Base-by-base conservation (phyloP, 2,329 filamentous ascomycete genomes). In the Colletotrichum cereale region DNA sequence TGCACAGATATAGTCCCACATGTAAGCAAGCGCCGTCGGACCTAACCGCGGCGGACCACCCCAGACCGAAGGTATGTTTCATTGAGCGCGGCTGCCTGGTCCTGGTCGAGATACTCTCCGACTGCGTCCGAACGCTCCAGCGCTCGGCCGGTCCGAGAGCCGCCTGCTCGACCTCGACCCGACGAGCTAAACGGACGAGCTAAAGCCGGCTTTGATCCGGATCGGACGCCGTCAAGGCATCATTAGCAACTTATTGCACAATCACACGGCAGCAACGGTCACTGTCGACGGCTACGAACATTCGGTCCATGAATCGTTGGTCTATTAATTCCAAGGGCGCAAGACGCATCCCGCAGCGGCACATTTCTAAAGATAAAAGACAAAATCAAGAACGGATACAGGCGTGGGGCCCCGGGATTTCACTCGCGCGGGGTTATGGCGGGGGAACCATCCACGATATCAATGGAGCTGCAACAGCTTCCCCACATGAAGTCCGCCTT, bases 331-430 rank as follows among this genome's bases (percentile, higher is more conserved):
- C 53, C 47, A 48, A 50, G 53, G 31, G 52, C 58, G 68, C 65
- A 31, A 60, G 56, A 38, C 21, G 53, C 36, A 58, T 48, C 53
- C 52, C 36, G 21, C 52, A 53, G 53, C 65, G 55, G 16, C 52
- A 58, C 36, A 55, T 64, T 52, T 71, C 64, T 63, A 67, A 55
- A 55, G 52, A 53, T 50, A 48, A 29, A 60, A 71, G 56, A 47
- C 53, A 29, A 71, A 40, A 64, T 63, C 10, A 63, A 68, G 24
- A 71, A 68, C 58, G 68, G 65, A 60, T 60, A 68, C 53, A 71
- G 58, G 64, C 53, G 38, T 60, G 66, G 53, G 50, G 52, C 68
- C 68, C 65, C 65, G 53, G 36, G 68, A 71, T 71, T 47, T 71
- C 47, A 71, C 58, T 71, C 68, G 65, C 65, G 58, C 64, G 68